phyloP scores from a whole-genome alignment of 768 basidiomycete species.

The Tylopilus rubrobrunneus region DNA sequence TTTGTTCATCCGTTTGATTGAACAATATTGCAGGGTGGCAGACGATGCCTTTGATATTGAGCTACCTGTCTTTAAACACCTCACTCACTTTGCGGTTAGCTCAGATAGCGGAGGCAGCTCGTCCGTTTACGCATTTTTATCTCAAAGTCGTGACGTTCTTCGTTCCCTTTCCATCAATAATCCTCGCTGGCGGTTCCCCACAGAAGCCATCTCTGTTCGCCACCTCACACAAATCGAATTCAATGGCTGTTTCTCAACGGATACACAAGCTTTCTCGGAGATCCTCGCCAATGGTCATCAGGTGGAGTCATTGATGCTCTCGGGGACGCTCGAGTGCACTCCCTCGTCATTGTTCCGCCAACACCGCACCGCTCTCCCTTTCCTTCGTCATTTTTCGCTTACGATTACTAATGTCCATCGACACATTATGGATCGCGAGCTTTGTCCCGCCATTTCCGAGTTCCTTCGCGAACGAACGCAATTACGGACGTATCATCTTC shows the following conservation, averaged over 20 bases:
- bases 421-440: slow-evolving; percentile 50
- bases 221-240: slow-evolving; percentile 65
- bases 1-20: neutral
- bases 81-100: slow-evolving; percentile 56
- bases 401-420: slow-evolving; percentile 41
- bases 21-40: slow-evolving; percentile 22
- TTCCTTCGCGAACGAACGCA: slow-evolving; percentile 56
- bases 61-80: slow-evolving; percentile 48
- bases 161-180: slow-evolving; percentile 55
- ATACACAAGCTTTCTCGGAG: slow-evolving; percentile 51
- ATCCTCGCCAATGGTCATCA: slow-evolving; percentile 60
- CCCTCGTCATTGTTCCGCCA: slow-evolving; percentile 50
- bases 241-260: slow-evolving; percentile 49
- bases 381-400: slow-evolving; percentile 64
- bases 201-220: slow-evolving; percentile 49
- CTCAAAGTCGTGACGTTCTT: slow-evolving; percentile 49
- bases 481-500: slow-evolving; percentile 51
- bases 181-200: slow-evolving; percentile 54
- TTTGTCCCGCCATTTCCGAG: slow-evolving; percentile 66
- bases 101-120: slow-evolving; percentile 40
- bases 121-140: slow-evolving; percentile 44
- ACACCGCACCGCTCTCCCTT: slow-evolving; percentile 44
- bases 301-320: slow-evolving; percentile 56
- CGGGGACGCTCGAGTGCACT: slow-evolving; percentile 50
- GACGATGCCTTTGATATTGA: slow-evolving; percentile 44